Evolutionary conservation across 2,329 filamentous ascomycete species (phyloP).

Genomic region (Capronia americana): DNA sequence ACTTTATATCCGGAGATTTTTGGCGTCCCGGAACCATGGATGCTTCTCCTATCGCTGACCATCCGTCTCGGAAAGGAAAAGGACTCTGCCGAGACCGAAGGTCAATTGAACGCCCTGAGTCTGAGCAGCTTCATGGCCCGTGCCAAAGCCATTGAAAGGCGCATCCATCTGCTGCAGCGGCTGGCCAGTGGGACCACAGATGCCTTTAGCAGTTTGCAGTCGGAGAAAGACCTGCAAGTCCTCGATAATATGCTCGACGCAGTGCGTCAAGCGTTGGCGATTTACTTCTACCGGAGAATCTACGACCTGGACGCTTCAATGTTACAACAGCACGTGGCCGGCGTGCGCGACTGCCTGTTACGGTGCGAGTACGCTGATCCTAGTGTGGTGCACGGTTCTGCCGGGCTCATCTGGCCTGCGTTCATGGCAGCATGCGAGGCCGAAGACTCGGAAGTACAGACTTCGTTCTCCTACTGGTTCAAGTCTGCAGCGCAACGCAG

Average conservation of each 20-base stretch:
- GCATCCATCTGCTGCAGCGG: constrained; percentile 41
- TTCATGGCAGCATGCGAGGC: constrained; percentile 47
- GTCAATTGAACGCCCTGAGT: constrained; percentile 22
- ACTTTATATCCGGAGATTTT: constrained; percentile 56
- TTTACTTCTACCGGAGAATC: constrained; percentile 56
- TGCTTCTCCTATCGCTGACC: constrained; percentile 51
- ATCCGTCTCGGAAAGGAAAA: constrained; percentile 55
- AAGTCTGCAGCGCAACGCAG: constrained; percentile 41
- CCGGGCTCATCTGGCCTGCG: constrained; percentile 52
- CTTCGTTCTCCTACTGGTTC: constrained; percentile 47
- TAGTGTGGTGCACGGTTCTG: constrained; percentile 46
- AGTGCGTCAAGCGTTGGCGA: constrained; percentile 52
- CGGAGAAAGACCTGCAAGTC: constrained; percentile 28
- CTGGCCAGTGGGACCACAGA: background rate
- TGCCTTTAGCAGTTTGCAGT: background rate
- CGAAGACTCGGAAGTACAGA: constrained; percentile 39
- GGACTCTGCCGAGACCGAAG: constrained; percentile 41
- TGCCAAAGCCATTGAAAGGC: constrained; percentile 46
- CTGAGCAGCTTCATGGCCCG: constrained; percentile 45
- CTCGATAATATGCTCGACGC: constrained; percentile 46
- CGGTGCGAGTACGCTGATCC: constrained; percentile 45
- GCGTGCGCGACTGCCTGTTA: constrained; percentile 48
- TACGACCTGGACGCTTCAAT: constrained; percentile 51
- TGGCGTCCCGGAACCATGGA: constrained; percentile 52
- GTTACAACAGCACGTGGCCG: constrained; percentile 48